A percentile compares a stretch with the other conserved stretches of the same genome.
Evolutionary conservation across 176 grass and related monocot genomes (phyloP).

Genomic region (Carex cristatella): DNA sequence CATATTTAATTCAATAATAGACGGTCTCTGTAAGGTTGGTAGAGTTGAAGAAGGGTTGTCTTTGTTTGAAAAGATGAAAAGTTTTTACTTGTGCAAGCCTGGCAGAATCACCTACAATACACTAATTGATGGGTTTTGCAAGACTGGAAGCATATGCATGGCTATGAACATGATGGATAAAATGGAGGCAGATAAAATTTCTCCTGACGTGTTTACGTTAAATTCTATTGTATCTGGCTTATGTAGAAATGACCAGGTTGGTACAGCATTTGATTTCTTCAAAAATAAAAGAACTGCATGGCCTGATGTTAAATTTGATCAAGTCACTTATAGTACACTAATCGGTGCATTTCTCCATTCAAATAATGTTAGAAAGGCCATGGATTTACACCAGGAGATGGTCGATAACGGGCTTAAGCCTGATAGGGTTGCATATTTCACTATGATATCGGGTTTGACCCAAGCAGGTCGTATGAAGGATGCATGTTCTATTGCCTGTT

Average conservation of each 20-base stretch:
- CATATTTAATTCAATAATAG: conserved; percentile 47
- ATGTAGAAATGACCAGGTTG: conserved; percentile 35
- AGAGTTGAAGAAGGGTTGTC: conserved; percentile 36
- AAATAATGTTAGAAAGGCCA: conserved; percentile 52
- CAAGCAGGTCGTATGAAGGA: conserved; percentile 51
- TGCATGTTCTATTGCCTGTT: conserved; percentile 32
- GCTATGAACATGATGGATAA: conserved; percentile 29
- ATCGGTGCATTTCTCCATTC: conserved; percentile 62
- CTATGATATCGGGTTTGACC: conserved; percentile 67
- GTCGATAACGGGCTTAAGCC: conserved; percentile 36
- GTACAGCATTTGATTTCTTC: conserved; percentile 63
- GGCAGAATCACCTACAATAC: conserved; percentile 47
- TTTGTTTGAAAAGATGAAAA: conserved; percentile 48
- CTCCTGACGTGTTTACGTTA: conserved; percentile 33
- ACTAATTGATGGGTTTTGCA: conserved; percentile 53
- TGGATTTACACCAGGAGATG: conserved; percentile 71
- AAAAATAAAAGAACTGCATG: conserved; percentile 42
- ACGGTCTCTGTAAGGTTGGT: conserved; percentile 47
- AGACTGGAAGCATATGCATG: conserved; percentile 29
- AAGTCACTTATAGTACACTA: conserved; percentile 48
- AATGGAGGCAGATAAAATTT: conserved; percentile 47
- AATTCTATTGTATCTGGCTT: conserved; percentile 54
- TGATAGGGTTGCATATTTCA: conserved; percentile 53
- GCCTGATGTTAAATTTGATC: conserved; percentile 40
- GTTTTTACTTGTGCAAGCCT: conserved; percentile 11